Base-by-base conservation (phyloP, 1,284 basidiomycete genomes). In the Peniophora sp. region DNA sequence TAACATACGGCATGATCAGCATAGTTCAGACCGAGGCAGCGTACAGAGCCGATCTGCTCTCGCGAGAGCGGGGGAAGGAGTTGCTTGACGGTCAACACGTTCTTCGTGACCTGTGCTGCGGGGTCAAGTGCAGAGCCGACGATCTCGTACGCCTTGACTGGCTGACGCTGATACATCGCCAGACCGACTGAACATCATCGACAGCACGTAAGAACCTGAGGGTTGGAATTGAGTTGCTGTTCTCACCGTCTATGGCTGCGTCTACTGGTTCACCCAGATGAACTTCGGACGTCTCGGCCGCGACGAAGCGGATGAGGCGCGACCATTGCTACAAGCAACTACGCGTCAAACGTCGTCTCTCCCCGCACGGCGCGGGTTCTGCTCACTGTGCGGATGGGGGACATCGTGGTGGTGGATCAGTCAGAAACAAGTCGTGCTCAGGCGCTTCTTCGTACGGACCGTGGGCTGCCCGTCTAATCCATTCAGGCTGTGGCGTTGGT, bases 11-110 rank as follows among this genome's bases (percentile, higher is more conserved):
- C 87, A 66, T 90, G 86, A 52, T 88, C 85, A 18, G 76, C 75
- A 60, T 92, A 92, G 64, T 92, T 92, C 37, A 91, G 68, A 1
- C 89, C 90, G 14, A 92, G 68, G 61, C 88, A 90, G 12, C 90
- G 77, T 46, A 91, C 87, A 3, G 84, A 65, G 52, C 76, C 78
- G 56, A 88, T 70, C 60, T 87, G 72, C 54, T 83, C 74, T 51
- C 77, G 70, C 2, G 81, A 73, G 24, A 92, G 73, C 3, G 90
- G 90, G 1, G 81, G 68, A 14, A 93, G 75, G 20, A 93, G 76
- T 37, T 76, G 70, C 58, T 80, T 77, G 46, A 91, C 86, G 1
- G 85, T 88, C 42, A 87, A 67, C 0, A 84, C 62, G 10, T 70
- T 80, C 51, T 71, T 70, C 6, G 84, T 81, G 36, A 89, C 74